phyloP scores from a whole-genome alignment of 441 rosid genomes.

The Omphalea diandra region DNA sequence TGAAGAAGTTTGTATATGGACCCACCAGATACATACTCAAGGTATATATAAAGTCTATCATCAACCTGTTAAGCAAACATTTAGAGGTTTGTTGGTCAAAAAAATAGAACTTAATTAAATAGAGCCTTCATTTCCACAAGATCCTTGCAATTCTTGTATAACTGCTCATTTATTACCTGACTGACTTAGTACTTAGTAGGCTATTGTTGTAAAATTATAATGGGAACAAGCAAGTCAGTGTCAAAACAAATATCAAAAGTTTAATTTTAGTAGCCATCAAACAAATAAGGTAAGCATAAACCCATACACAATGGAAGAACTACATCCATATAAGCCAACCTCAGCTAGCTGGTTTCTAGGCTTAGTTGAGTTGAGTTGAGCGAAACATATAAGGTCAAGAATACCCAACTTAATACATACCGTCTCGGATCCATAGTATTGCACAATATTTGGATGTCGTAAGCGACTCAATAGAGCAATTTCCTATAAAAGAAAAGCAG shows the following conservation, averaged over 20 bases:
- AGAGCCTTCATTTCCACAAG: not conserved
- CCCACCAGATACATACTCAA: conserved; percentile 98
- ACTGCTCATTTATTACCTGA: not conserved
- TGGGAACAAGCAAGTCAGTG: not conserved
- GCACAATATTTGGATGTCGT: conserved; percentile 90
- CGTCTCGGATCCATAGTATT: conserved; percentile 90
- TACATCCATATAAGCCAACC: too few species aligned
- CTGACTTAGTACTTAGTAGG: not conserved
- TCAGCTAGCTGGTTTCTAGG: too few species aligned
- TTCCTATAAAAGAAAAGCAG: conserved; percentile 48
- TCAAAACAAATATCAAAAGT: not conserved
- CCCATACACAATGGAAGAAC: too few species aligned
- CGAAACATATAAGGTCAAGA: too few species aligned
- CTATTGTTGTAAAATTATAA: not conserved
- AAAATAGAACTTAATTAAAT: not conserved
- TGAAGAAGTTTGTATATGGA: conserved; percentile 96
- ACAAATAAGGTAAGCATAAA: too few species aligned
- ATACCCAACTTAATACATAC: conserved; percentile 34
- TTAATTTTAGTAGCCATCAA: not conserved
- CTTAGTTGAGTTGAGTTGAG: too few species aligned
- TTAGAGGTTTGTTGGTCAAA: conserved; percentile 5
- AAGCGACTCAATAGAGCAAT: conserved; percentile 68
- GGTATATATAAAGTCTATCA: conserved; percentile 86
- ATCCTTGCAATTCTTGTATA: not conserved
- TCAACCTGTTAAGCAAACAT: conserved; percentile 53